These are phyloP conservation scores for Santalum album DNA, from an alignment of 164 flowering plant species.

Conservation along the genomic window DNA sequence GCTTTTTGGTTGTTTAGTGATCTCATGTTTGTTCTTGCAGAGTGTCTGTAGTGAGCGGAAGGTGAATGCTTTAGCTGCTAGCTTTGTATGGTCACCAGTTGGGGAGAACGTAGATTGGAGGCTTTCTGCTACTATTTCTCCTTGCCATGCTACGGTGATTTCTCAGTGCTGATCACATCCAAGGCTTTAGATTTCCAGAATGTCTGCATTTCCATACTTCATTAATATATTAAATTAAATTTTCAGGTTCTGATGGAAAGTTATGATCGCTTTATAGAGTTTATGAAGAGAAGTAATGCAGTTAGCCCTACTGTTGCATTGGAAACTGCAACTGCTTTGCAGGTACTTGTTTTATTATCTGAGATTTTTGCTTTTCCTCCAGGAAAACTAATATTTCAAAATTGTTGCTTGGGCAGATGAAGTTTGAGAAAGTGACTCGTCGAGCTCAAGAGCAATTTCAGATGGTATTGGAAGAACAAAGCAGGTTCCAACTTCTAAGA, in stretches of 20 bases:
- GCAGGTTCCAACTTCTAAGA: slow-evolving; percentile 51
- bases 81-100: slow-evolving; percentile 67
- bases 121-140: slow-evolving; percentile 93
- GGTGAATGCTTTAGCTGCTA: slow-evolving; percentile 82
- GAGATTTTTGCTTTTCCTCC: background rate
- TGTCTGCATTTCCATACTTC: too few relatives aligned
- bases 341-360: slow-evolving; percentile 40
- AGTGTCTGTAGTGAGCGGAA: slow-evolving; percentile 84
- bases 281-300: slow-evolving; percentile 79
- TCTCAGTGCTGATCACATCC: background rate
- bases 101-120: slow-evolving; percentile 94
- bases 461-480: slow-evolving; percentile 89
- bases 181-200: too few relatives aligned
- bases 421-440: slow-evolving; percentile 87
- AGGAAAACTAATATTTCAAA: slow-evolving; percentile 1
- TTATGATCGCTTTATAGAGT: slow-evolving; percentile 68
- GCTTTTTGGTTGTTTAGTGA: background rate
- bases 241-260: slow-evolving; percentile 78
- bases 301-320: slow-evolving; percentile 89
- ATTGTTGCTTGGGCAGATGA: slow-evolving; percentile 46
- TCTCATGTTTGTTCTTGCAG: slow-evolving; percentile 30
- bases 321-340: slow-evolving; percentile 95
- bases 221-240: background rate
- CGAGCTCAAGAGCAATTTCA: slow-evolving; percentile 97
- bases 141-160: slow-evolving; percentile 90